These are phyloP conservation scores for Mycena epipterygia DNA, from an alignment of 768 basidiomycete species.

Conservation along the genomic window DNA sequence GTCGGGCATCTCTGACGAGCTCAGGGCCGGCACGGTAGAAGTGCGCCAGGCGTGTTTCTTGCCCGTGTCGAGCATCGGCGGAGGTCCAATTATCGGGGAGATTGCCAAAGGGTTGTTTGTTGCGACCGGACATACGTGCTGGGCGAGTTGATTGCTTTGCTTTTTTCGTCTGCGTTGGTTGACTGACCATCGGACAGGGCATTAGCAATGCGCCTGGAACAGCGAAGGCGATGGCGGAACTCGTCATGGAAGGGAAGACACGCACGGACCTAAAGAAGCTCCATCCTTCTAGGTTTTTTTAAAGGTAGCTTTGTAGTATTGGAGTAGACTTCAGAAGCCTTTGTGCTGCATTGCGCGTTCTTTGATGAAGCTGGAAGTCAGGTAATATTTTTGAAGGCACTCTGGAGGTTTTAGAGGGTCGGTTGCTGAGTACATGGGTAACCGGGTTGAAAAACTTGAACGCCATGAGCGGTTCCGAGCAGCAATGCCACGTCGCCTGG, in stretches of 20 bases:
- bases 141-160: constrained; percentile 60
- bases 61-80: constrained; percentile 69
- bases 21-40: constrained; percentile 67
- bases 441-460: too few relatives aligned
- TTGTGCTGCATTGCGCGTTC: too few relatives aligned
- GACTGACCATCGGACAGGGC: constrained; percentile 58
- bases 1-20: constrained; percentile 68
- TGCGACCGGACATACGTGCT: constrained; percentile 85
- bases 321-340: too few relatives aligned
- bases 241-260: constrained; percentile 77
- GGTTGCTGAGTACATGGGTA: too few relatives aligned
- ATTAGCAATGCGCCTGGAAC: constrained; percentile 90
- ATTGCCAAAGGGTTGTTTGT: constrained; percentile 77
- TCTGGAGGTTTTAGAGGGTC: too few relatives aligned
- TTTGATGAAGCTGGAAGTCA: too few relatives aligned
- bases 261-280: constrained; percentile 67
- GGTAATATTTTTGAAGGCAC: too few relatives aligned
- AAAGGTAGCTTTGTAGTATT: constrained; percentile 7
- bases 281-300: constrained; percentile 55
- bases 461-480: too few relatives aligned
- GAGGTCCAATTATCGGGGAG: constrained; percentile 82
- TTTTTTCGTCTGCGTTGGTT: background rate
- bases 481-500: too few relatives aligned
- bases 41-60: constrained; percentile 81
- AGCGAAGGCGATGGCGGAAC: constrained; percentile 77